phyloP scores from a whole-genome alignment of 1,284 basidiomycete species.

The Wallemia ichthyophaga region DNA sequence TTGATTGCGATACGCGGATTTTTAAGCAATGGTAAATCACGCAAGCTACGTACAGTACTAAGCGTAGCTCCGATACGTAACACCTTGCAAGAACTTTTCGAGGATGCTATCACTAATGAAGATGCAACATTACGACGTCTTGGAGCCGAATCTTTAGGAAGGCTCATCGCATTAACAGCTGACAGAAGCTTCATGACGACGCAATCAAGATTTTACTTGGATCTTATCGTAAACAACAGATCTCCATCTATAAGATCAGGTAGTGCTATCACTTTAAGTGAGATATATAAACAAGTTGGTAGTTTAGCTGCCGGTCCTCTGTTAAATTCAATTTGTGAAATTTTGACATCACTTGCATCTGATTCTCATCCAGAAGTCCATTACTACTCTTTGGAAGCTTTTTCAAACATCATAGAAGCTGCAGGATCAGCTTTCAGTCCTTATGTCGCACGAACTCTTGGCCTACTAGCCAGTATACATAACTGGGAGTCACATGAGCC shows the following conservation, averaged over 20 bases:
- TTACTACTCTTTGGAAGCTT: conserved; percentile 62
- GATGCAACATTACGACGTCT: conserved; percentile 45
- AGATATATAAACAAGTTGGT: conserved; percentile 74
- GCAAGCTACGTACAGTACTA: conserved; percentile 7
- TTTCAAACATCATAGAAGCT: conserved; percentile 63
- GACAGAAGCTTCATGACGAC: conserved; percentile 57
- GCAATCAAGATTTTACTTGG: conserved; percentile 72
- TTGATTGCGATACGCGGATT: conserved; percentile 49
- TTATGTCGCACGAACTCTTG: conserved; percentile 61
- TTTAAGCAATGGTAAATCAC: conserved; percentile 28
- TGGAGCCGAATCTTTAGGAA: conserved; percentile 71
- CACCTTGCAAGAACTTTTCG: not conserved
- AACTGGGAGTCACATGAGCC: conserved; percentile 72
- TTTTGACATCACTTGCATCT: conserved; percentile 76
- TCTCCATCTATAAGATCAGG: conserved; percentile 79
- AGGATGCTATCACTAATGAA: conserved; percentile 37
- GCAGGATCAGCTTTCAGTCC: conserved; percentile 75
- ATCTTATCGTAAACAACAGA: conserved; percentile 85
- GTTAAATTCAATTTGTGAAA: conserved; percentile 82
- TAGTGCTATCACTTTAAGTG: conserved; percentile 74
- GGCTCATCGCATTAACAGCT: conserved; percentile 44
- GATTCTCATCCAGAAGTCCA: conserved; percentile 94
- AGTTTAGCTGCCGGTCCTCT: conserved; percentile 75
- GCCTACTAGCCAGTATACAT: conserved; percentile 71
- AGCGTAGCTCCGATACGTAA: conserved; percentile 3